Evolutionary conservation across 2,329 filamentous ascomycete genomes (phyloP).

Genomic region (Raffaelea ambrosiae): DNA sequence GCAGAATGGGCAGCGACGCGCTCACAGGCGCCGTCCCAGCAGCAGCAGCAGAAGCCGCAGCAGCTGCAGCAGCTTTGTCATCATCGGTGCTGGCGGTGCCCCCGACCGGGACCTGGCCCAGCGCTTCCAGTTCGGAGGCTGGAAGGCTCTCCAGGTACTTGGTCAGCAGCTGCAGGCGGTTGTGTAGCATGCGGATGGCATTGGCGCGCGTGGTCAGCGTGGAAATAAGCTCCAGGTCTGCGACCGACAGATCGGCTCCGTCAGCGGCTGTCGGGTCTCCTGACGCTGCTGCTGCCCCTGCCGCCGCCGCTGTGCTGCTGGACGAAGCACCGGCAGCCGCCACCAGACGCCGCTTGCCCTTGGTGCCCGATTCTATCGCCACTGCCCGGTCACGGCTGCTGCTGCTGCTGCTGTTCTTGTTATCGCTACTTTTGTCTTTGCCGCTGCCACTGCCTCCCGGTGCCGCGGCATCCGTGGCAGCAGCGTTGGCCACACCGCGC

Average conservation of each 20-base stretch:
- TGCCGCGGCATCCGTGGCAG: conserved; percentile 28
- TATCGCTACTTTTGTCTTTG: too few species aligned
- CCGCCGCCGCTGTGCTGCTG: conserved; percentile 5
- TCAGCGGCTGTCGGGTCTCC: conserved; percentile 16
- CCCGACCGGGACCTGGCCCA: too few species aligned
- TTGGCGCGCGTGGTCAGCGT: conserved; percentile 80
- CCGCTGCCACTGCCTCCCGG: conserved; percentile 25
- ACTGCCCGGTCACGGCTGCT: conserved; percentile 13
- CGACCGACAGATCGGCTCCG: conserved; percentile 40
- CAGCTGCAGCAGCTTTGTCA: conserved; percentile 19
- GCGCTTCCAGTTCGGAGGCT: conserved; percentile 49
- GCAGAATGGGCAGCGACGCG: conserved; percentile 67
- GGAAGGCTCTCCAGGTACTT: conserved; percentile 71
- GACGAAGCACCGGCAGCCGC: conserved; percentile 12
- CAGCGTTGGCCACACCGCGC: conserved; percentile 66
- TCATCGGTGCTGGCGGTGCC: too few species aligned
- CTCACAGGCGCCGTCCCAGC: conserved; percentile 22
- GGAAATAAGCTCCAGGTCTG: conserved; percentile 54
- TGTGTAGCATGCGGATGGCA: conserved; percentile 86
- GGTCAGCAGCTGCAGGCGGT: conserved; percentile 62
- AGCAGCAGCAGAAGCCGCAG: conserved; percentile 6
- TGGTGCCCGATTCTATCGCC: conserved; percentile 11
- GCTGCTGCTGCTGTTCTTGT: background rate
- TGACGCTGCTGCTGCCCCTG: background rate
- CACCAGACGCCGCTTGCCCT: conserved; percentile 34